Evolutionary conservation across 139 green algal species (phyloP).

Genomic region (Coelastrella sp.): DNA sequence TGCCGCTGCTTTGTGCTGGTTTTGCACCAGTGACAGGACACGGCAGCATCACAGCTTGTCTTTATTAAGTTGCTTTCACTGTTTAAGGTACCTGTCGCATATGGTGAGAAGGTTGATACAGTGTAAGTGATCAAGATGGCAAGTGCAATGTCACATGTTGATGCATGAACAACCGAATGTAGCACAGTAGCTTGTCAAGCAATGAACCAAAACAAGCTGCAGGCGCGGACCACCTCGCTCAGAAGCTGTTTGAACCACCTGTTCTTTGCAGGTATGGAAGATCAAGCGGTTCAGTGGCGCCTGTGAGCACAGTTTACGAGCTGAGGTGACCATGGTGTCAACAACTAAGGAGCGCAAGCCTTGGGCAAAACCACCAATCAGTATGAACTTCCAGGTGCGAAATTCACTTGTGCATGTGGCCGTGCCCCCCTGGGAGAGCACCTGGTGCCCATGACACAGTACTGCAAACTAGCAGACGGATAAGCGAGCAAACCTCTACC

Average conservation of each 20-base stretch:
- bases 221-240: too few relatives aligned
- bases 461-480: neutral
- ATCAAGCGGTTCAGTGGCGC: constrained; percentile 83
- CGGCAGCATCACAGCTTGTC: too few relatives aligned
- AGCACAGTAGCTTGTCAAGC: too few relatives aligned
- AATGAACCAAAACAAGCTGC: too few relatives aligned
- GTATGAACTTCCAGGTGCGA: constrained; percentile 86
- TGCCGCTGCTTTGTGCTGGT: too few relatives aligned
- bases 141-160: neutral
- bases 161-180: neutral
- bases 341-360: constrained; percentile 87
- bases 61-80: too few relatives aligned
- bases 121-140: neutral
- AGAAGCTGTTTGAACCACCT: neutral
- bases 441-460: too few relatives aligned
- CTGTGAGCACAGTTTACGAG: constrained; percentile 86
- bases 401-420: neutral
- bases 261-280: constrained; percentile 87
- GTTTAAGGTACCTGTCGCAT: too few relatives aligned
- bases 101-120: too few relatives aligned
- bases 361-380: constrained; percentile 88
- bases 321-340: constrained; percentile 92
- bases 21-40: too few relatives aligned
- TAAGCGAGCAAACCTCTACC: neutral
- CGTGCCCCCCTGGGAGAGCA: too few relatives aligned